Conservation (phyloP, 345 rosid species). For the Salix suchowensis region DNA sequence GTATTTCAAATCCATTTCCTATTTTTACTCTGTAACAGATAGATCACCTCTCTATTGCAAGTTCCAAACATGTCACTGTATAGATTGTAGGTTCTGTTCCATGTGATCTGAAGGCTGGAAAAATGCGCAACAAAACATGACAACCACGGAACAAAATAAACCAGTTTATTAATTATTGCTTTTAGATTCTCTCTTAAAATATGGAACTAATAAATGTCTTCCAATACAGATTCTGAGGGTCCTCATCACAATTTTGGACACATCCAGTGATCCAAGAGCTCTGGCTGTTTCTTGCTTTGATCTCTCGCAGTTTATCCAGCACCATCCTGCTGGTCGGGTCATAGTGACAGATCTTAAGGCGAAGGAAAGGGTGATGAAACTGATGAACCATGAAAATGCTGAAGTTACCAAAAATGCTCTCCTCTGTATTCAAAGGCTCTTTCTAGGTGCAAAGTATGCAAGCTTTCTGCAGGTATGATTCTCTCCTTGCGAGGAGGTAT, state of each 20-base stretch:
- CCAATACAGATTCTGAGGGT: constrained; percentile 77
- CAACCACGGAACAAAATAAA: background rate
- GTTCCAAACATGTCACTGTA: background rate
- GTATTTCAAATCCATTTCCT: background rate
- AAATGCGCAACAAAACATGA: background rate
- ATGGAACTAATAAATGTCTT: background rate
- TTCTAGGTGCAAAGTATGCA: constrained; percentile 87
- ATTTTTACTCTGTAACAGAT: background rate
- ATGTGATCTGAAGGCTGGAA: background rate
- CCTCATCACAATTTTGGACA: constrained; percentile 81
- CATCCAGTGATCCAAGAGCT: constrained; percentile 80
- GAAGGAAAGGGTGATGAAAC: constrained; percentile 81
- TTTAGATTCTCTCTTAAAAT: background rate
- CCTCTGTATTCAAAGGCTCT: constrained; percentile 82
- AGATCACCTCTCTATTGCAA: background rate
- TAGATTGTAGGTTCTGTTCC: background rate
- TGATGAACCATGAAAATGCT: constrained; percentile 78
- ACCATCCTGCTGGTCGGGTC: constrained; percentile 87
- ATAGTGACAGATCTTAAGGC: constrained; percentile 85
- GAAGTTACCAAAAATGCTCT: constrained; percentile 79
- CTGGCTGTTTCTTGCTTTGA: constrained; percentile 92
- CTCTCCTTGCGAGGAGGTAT: background rate
- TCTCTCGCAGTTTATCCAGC: constrained; percentile 89
- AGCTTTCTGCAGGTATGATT: constrained; percentile 88
- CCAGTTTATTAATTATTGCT: background rate